phyloP scores from a whole-genome alignment of 768 basidiomycete species.

The Amanita inopinata region DNA sequence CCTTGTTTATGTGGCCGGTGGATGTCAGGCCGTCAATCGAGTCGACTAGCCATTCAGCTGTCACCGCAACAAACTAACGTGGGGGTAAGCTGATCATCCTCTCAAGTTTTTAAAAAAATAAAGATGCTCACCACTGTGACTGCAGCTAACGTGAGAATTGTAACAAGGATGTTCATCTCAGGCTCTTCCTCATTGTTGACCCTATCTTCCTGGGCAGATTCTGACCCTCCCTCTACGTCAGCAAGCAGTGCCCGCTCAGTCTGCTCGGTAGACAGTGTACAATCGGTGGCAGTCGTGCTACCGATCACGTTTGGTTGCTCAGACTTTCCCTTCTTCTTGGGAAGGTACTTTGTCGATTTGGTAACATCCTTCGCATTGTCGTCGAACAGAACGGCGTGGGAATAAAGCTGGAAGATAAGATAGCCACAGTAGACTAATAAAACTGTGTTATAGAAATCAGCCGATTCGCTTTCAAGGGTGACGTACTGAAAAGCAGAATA shows the following conservation, averaged over 20 bases:
- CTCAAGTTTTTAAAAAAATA: constrained; percentile 18
- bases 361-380: constrained; percentile 30
- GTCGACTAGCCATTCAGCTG: constrained; percentile 67
- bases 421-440: constrained; percentile 66
- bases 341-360: constrained; percentile 25
- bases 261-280: constrained; percentile 14
- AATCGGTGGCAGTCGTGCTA: constrained; percentile 3
- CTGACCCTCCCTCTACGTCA: constrained; percentile 10
- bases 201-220: constrained; percentile 17
- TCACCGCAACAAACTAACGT: constrained; percentile 46
- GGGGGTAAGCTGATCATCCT: constrained; percentile 16
- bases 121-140: constrained; percentile 55
- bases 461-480: not conserved
- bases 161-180: constrained; percentile 43
- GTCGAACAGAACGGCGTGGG: constrained; percentile 62
- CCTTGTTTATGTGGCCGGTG: constrained; percentile 47
- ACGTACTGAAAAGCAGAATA: constrained; percentile 66
- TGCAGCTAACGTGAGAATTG: constrained; percentile 39
- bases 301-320: constrained; percentile 15
- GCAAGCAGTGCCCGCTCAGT: not conserved
- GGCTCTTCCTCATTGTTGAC: constrained; percentile 42
- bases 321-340: constrained; percentile 13
- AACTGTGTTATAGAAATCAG: constrained; percentile 12
- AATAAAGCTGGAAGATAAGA: constrained; percentile 71
- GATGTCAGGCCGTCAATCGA: constrained; percentile 71